phyloP scores from a whole-genome alignment of 1,284 basidiomycete species.

The Cutaneotrichosporon cutaneum region DNA sequence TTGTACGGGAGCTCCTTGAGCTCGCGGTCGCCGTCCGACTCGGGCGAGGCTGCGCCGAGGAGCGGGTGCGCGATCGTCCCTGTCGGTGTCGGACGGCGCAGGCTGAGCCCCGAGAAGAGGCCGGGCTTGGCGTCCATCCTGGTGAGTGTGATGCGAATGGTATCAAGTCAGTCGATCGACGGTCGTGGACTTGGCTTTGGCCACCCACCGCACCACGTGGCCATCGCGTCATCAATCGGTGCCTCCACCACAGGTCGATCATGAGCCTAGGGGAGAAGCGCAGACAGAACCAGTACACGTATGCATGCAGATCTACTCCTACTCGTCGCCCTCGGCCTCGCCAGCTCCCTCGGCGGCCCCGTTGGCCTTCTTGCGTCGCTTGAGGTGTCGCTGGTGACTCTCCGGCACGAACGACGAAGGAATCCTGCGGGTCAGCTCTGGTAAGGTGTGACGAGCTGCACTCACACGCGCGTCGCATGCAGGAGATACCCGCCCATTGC shows the following conservation, averaged over 20 bases:
- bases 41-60: slow-evolving; percentile 30
- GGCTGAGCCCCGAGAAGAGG: slow-evolving; percentile 42
- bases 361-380: slow-evolving; percentile 25
- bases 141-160: slow-evolving; percentile 9
- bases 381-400: slow-evolving; percentile 35
- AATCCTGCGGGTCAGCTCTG: slow-evolving; percentile 20
- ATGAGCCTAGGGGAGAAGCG: not conserved
- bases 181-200: not conserved
- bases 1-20: slow-evolving; percentile 18
- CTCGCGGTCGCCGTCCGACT: slow-evolving; percentile 8
- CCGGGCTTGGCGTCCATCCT: slow-evolving; percentile 26
- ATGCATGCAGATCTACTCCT: slow-evolving; percentile 9
- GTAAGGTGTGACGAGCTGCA: slow-evolving; percentile 19
- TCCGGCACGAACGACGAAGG: slow-evolving; percentile 35
- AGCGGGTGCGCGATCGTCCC: slow-evolving; percentile 46
- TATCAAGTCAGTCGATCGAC: not conserved
- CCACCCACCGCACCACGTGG: slow-evolving; percentile 5
- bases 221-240: not conserved
- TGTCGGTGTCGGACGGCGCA: slow-evolving; percentile 27
- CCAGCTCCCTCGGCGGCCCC: slow-evolving; percentile 4
- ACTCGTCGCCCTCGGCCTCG: not conserved
- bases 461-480: slow-evolving; percentile 79
- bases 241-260: not conserved
- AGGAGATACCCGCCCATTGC: slow-evolving; percentile 87
- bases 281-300: not conserved